Base-by-base conservation (phyloP, 495 filamentous ascomycete genomes). In the Penicillium antarcticum region DNA sequence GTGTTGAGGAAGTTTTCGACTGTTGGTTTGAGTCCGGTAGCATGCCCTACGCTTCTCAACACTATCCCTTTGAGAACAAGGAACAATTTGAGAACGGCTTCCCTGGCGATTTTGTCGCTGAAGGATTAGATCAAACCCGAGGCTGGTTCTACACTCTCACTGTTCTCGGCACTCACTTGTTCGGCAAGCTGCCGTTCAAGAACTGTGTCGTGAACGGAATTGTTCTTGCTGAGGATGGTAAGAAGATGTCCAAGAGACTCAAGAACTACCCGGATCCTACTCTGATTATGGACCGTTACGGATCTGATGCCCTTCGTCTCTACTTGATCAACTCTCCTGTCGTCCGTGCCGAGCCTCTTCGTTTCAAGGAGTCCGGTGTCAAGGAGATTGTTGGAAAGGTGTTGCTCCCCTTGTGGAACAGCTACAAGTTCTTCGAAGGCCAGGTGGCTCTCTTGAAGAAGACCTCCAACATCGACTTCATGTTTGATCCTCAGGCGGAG, bases 291-390 rank as follows among this genome's bases (percentile, higher is more conserved):
- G 68, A 87, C 40, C 85, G 85, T 48, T 96, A 96, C 61, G 94
- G 94, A 18, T 91, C 92, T 5, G 94, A 98, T 73, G 94, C 94
- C 26, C 81, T 98, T 24, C 85, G 94, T 45, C 78, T 98, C 5
- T 97, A 97, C 62, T 79, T 98, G 55, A 97, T 97, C 75, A 97
- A 97, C 69, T 97, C 92, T 1, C 94, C 94, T 0, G 95, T 97
- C 31, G 94, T 98, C 12, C 85, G 95, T 23, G 95, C 90, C 1
- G 89, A 97, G 69, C 87, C 92, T 5, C 75, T 98, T 17, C 78
- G 88, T 4, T 98, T 98, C 76, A 92, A 92, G 72, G 95, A 97
- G 63, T 54, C 80, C 1, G 94, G 94, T 18, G 95, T 98, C 24
- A 96, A 96, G 71, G 94, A 97, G 59, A 91, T 98, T 52, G 88